Conservation (phyloP, 116 monocot species). For the Posidonia oceanica region DNA sequence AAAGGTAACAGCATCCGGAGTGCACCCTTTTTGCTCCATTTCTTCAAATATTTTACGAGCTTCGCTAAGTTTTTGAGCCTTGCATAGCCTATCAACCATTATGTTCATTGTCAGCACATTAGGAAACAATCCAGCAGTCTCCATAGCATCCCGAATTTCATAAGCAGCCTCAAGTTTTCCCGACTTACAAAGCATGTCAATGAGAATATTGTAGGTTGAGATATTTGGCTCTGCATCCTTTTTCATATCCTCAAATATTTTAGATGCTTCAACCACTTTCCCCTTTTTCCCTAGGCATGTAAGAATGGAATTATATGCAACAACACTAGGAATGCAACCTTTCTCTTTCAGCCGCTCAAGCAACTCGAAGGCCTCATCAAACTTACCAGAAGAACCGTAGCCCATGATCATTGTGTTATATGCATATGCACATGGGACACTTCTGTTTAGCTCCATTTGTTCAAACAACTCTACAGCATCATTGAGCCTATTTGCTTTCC, state of each 20-base stretch:
- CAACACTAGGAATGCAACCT: slow-evolving; percentile 43
- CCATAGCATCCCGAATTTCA: slow-evolving; percentile 23
- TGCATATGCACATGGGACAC: slow-evolving; percentile 40
- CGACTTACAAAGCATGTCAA: slow-evolving; percentile 26
- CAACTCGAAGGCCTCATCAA: slow-evolving; percentile 31
- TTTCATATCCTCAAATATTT: slow-evolving; percentile 39
- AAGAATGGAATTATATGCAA: slow-evolving; percentile 40
- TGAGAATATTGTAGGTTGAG: slow-evolving; percentile 35
- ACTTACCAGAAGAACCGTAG: slow-evolving; percentile 36
- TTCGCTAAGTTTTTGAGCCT: slow-evolving; percentile 29
- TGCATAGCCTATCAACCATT: slow-evolving; percentile 37
- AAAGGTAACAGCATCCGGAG: slow-evolving; percentile 29
- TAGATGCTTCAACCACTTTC: slow-evolving; percentile 22
- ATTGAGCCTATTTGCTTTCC: slow-evolving; percentile 28
- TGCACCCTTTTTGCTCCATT: slow-evolving; percentile 26
- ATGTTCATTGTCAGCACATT: slow-evolving; percentile 33
- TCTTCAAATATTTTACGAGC: slow-evolving; percentile 28
- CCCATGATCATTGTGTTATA: slow-evolving; percentile 55
- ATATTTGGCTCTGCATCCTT: slow-evolving; percentile 36
- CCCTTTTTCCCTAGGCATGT: slow-evolving; percentile 33
- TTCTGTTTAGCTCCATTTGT: slow-evolving; percentile 29
- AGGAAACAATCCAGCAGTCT: slow-evolving; percentile 30
- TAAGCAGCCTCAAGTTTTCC: slow-evolving; percentile 28
- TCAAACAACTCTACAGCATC: slow-evolving; percentile 48
- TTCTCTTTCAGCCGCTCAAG: slow-evolving; percentile 35